A percentile compares a stretch with the other conserved stretches of the same genome.
Evolutionary conservation across 306 rosid species (phyloP).

Genomic region (Cucurbita pepo): DNA sequence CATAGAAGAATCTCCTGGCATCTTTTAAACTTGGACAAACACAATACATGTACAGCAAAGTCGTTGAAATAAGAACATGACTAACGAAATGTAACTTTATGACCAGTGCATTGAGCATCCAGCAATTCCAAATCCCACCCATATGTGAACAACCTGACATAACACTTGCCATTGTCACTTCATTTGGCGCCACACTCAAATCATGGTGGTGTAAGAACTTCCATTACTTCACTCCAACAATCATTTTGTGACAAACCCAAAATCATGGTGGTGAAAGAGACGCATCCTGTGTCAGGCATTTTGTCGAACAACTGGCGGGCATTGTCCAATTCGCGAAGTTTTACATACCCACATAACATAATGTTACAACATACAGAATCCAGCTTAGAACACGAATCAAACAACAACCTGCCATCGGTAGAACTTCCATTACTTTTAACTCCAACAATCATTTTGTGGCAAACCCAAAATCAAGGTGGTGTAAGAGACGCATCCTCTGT

Average conservation of each 20-base stretch:
- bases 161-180: conserved; percentile 58
- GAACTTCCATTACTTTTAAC: conserved; percentile 35
- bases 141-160: conserved; percentile 41
- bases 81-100: conserved; percentile 31
- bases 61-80: conserved; percentile 45
- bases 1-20: conserved; percentile 42
- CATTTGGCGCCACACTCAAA: conserved; percentile 41
- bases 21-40: conserved; percentile 40
- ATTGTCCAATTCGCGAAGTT: conserved; percentile 29
- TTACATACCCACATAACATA: conserved; percentile 56
- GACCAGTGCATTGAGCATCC: conserved; percentile 51
- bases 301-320: conserved; percentile 55
- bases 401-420: conserved; percentile 29
- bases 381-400: conserved; percentile 22
- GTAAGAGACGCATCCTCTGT: conserved; percentile 51
- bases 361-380: conserved; percentile 72
- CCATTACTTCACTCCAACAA: conserved; percentile 45
- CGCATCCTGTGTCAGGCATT: conserved; percentile 51
- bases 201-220: conserved; percentile 5
- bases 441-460: conserved; percentile 40
- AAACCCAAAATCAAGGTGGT: conserved; percentile 82
- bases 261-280: conserved; percentile 77
- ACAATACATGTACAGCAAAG: conserved; percentile 71
- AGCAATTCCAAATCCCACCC: conserved; percentile 46
- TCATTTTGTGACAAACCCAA: conserved; percentile 55